Evolutionary conservation across 257 asterid genomes (phyloP).

Genomic region (Fraxinus cuspidata): DNA sequence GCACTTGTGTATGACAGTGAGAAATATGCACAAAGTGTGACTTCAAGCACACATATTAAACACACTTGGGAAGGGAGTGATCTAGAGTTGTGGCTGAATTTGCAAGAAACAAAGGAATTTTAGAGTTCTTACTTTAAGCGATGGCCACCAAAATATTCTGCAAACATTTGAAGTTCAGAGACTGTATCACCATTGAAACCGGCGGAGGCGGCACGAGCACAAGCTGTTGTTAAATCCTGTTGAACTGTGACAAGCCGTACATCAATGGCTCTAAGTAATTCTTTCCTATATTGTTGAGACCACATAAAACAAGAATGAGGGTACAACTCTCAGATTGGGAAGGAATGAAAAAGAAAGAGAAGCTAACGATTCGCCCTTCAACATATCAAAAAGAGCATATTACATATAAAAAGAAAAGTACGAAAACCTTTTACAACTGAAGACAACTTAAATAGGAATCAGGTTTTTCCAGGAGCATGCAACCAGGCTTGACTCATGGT

Average conservation of each 20-base stretch:
- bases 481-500: background rate
- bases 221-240: constrained; percentile 76
- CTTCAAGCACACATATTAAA: background rate
- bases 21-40: background rate
- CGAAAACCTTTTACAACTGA: background rate
- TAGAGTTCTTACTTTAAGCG: constrained; percentile 66
- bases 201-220: constrained; percentile 79
- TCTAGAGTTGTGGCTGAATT: constrained; percentile 13
- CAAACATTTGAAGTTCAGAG: constrained; percentile 77
- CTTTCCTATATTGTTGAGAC: constrained; percentile 63
- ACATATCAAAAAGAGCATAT: background rate
- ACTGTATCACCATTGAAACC: constrained; percentile 72
- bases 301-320: constrained; percentile 20
- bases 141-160: constrained; percentile 78
- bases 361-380: background rate
- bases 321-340: background rate
- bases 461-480: background rate
- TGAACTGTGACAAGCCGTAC: constrained; percentile 77
- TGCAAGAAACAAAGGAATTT: constrained; percentile 18
- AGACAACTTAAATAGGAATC: background rate
- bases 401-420: background rate
- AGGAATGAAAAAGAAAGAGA: constrained; percentile 6
- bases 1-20: background rate
- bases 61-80: background rate
- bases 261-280: constrained; percentile 87